Base-by-base conservation (phyloP, 768 basidiomycete species). In the Boletales sp. region DNA sequence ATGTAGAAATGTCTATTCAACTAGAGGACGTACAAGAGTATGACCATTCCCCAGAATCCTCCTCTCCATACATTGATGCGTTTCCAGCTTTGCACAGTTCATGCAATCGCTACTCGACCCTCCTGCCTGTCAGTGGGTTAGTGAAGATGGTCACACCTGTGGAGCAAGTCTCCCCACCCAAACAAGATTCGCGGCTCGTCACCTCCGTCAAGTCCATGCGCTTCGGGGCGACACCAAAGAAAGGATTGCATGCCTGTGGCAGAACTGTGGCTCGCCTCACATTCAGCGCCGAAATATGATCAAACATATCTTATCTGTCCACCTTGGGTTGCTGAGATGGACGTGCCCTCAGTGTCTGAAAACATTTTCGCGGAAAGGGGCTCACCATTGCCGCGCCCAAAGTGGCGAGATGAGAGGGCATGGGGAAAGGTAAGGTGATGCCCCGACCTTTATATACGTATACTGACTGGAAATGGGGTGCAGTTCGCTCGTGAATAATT, bases 291-390 rank as follows among this genome's bases (percentile, higher is more conserved):
- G 40, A 6, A 24, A 38, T 27, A 40, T 51, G 18, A 19, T 51
- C 13, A 27, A 45, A 14, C 45, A 51, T 6, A 41, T 51, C 10
- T 19, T 51, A 15, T 30, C 39, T 3, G 29, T 51, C 14, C 50
- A 51, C 21, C 45, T 51, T 5, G 27, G 40, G 10, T 12, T 46
- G 24, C 29, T 51, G 32, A 45, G n/a, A 35, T 51, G 50, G 45
- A 41, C 34, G 17, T 51, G 50, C 11, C 44, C 39, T 8, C 17
- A 29, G 4, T 51, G 50, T 18, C n/a, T 5, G 13, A 45, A 40
- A 34, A 46, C 32, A 17, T 46, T 51, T 30, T 29, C 50, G 7
- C 44, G 45, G 19, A 51, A 13, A 29, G 44, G 35, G 10, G 37
- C 40, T 15, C 40, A 41, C 27, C 27, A 29, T n/a, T 41, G 40